A percentile compares a stretch with the other conserved stretches of the same genome.
Conservation (phyloP, 331 rosid species). For the Spiraea crenata region DNA sequence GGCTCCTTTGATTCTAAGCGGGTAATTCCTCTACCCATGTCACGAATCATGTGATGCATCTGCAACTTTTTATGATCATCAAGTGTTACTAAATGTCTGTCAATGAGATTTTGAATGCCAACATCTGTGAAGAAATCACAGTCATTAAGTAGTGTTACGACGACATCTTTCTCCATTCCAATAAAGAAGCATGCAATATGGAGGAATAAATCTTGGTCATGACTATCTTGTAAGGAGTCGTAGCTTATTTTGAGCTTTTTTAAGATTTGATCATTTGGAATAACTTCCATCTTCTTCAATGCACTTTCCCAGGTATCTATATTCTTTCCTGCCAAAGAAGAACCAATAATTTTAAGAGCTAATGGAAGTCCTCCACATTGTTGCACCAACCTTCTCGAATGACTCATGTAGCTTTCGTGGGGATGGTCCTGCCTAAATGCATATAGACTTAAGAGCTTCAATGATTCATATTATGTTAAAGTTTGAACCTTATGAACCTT, state of each 20-base stretch:
- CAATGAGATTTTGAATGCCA: not conserved
- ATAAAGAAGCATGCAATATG: slow-evolving; percentile 13
- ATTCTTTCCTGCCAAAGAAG: not conserved
- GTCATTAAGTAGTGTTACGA: not conserved
- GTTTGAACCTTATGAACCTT: not conserved
- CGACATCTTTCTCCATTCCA: not conserved
- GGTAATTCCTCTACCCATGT: slow-evolving; percentile 12
- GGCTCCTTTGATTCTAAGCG: not conserved
- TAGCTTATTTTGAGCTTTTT: slow-evolving; percentile 8
- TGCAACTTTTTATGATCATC: not conserved
- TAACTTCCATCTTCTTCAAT: not conserved
- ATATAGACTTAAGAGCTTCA: slow-evolving; percentile 13
- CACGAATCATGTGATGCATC: slow-evolving; percentile 21
- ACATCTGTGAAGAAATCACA: not conserved
- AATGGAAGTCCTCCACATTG: slow-evolving; percentile 10
- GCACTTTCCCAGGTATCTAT: not conserved
- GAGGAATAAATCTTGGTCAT: not conserved
- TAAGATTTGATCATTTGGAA: not conserved
- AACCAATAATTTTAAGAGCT: slow-evolving; percentile 3
- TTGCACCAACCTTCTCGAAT: not conserved
- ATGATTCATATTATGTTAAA: not conserved
- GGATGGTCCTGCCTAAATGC: slow-evolving; percentile 1
- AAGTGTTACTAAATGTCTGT: not conserved
- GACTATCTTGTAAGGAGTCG: not conserved
- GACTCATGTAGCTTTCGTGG: not conserved